These are phyloP conservation scores for Aspergillus amoenus DNA, from an alignment of 2,329 filamentous ascomycete species.

Conservation along the genomic window DNA sequence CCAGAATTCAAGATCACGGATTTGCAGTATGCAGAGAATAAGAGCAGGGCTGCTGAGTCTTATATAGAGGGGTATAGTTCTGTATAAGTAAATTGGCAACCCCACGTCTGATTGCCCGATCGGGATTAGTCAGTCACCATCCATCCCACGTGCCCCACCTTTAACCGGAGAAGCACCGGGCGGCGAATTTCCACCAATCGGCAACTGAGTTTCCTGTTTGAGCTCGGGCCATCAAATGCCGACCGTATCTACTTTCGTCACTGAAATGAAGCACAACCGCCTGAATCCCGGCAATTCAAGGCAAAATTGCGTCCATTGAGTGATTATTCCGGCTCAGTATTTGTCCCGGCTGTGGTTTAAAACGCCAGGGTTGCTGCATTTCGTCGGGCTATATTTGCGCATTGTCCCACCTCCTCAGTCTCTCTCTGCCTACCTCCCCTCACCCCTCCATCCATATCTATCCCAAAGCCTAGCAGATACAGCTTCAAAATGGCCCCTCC, in stretches of 20 bases:
- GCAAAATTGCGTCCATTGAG: neutral
- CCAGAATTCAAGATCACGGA: neutral
- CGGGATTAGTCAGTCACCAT: neutral
- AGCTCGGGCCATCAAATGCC: constrained; percentile 6
- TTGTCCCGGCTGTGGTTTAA: neutral
- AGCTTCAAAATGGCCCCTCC: constrained; percentile 13
- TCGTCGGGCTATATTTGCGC: neutral
- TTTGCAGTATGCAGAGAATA: neutral
- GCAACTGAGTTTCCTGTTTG: constrained; percentile 7
- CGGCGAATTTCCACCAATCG: constrained; percentile 13
- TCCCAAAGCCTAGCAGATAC: neutral
- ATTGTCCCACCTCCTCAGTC: neutral
- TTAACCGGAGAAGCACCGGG: constrained; percentile 2
- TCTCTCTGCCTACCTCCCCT: neutral
- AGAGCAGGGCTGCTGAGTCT: neutral
- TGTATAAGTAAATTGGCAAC: neutral
- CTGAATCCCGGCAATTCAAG: constrained; percentile 6
- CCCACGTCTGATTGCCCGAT: constrained; percentile 1
- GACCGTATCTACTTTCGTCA: constrained; percentile 7
- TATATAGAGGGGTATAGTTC: neutral
- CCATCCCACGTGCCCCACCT: constrained; percentile 10
- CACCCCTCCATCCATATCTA: neutral
- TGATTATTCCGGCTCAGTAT: constrained; percentile 4
- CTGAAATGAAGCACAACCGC: neutral
- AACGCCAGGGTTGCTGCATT: neutral